Conservation (phyloP, 2,329 filamentous ascomycete species). For the Aspergillus viridinutans region DNA sequence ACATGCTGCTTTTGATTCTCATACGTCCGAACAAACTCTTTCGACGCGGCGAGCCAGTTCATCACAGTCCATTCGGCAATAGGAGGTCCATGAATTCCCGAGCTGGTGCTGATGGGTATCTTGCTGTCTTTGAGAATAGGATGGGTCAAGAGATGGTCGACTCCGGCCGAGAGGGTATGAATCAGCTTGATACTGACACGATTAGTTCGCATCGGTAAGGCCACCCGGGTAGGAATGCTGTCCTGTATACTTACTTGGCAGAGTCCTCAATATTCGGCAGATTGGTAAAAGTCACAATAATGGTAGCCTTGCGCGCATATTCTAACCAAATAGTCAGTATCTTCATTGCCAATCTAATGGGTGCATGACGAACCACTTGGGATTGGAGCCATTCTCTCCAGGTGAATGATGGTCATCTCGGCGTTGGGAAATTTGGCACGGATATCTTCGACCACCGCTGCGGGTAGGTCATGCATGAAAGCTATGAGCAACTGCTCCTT, state of each 20-base stretch:
- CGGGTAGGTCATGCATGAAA: conserved; percentile 15
- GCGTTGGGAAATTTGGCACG: conserved; percentile 19
- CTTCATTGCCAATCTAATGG: background rate
- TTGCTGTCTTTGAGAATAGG: conserved; percentile 51
- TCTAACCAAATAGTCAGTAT: conserved; percentile 10
- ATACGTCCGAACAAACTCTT: conserved; percentile 52
- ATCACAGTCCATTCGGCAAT: conserved; percentile 65
- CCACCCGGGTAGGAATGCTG: background rate
- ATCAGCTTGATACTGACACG: conserved; percentile 44
- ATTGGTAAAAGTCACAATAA: conserved; percentile 23
- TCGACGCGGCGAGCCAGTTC: conserved; percentile 56
- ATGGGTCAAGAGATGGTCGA: conserved; percentile 51
- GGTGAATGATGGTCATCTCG: conserved; percentile 17
- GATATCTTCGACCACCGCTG: conserved; percentile 13
- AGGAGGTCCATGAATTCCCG: conserved; percentile 58
- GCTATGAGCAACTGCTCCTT: conserved; percentile 22
- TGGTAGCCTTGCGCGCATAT: conserved; percentile 18
- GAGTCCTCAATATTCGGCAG: conserved; percentile 26
- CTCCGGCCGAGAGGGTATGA: conserved; percentile 56
- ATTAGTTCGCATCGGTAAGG: background rate
- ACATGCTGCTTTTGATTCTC: conserved; percentile 54
- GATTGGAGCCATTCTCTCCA: conserved; percentile 10
- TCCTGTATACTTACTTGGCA: conserved; percentile 17
- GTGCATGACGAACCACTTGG: conserved; percentile 18
- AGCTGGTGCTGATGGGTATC: conserved; percentile 53